Evolutionary conservation across 805 yeast species (phyloP).

Genomic region (Ogataea trehalophila): DNA sequence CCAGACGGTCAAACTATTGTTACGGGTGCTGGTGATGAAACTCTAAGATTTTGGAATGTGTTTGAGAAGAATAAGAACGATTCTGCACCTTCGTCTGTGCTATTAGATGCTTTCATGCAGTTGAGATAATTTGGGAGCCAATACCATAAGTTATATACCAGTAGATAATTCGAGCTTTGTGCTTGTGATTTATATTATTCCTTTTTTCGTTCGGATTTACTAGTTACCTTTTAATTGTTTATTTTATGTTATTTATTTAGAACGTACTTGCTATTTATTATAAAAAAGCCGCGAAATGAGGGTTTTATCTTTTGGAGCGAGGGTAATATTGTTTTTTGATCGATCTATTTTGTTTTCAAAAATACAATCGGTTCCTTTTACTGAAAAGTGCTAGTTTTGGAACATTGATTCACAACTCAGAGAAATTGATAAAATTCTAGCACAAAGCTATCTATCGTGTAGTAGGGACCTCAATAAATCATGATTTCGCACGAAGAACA

Average conservation of each 20-base stretch:
- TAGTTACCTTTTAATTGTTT: background rate
- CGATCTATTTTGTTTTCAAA: too few species aligned
- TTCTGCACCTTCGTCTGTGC: slow-evolving; percentile 54
- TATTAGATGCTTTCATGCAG: slow-evolving; percentile 72
- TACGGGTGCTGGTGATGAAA: slow-evolving; percentile 98
- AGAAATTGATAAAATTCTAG: too few species aligned
- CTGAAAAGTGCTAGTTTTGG: too few species aligned
- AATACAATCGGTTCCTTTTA: too few species aligned
- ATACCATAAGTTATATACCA: background rate
- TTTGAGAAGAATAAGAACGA: slow-evolving; percentile 71
- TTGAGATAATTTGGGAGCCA: slow-evolving; percentile 40
- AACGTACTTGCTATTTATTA: too few species aligned
- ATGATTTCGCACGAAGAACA: background rate
- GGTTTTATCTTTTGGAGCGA: too few species aligned
- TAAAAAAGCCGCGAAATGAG: too few species aligned
- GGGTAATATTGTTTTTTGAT: too few species aligned
- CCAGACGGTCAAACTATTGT: slow-evolving; percentile 97
- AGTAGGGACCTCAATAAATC: too few species aligned
- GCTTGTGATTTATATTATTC: background rate
- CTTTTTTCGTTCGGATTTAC: background rate
- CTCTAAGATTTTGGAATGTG: slow-evolving; percentile 91
- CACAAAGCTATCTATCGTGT: too few species aligned
- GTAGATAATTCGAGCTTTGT: background rate
- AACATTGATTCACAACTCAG: too few species aligned
- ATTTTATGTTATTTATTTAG: background rate